Evolutionary conservation across 495 filamentous ascomycete genomes (phyloP).

Genomic region (Monascus purpureus): DNA sequence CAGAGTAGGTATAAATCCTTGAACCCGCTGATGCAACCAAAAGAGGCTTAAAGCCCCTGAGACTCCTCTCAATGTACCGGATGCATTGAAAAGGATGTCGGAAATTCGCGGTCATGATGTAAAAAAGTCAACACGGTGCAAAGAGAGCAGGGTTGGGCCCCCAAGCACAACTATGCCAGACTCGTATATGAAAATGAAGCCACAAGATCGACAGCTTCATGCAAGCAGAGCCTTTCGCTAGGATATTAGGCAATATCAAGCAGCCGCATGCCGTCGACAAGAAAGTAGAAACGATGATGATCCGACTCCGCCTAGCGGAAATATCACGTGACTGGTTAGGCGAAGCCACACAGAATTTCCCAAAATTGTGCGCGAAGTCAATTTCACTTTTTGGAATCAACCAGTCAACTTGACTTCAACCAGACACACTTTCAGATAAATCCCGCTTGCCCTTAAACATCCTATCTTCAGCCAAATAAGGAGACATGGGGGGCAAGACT

Average conservation of each 20-base stretch:
- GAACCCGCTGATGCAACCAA: constrained; percentile 43
- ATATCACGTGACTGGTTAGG: constrained; percentile 27
- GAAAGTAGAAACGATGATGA: too few species aligned
- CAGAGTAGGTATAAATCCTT: constrained; percentile 37
- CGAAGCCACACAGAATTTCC: constrained; percentile 24
- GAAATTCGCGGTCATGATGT: constrained; percentile 17
- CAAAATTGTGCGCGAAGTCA: constrained; percentile 13
- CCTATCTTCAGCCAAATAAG: constrained; percentile 82
- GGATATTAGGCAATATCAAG: too few species aligned
- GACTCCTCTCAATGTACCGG: constrained; percentile 23
- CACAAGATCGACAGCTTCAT: too few species aligned
- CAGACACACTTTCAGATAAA: too few species aligned
- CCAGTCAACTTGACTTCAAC: constrained; percentile 10
- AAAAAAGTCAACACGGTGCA: not conserved
- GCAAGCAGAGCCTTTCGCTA: too few species aligned
- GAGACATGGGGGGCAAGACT: constrained; percentile 99
- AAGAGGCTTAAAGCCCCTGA: constrained; percentile 15
- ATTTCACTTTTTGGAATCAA: constrained; percentile 10
- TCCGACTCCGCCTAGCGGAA: not conserved
- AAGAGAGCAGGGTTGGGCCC: not conserved
- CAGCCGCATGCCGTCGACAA: too few species aligned
- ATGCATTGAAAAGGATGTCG: constrained; percentile 42
- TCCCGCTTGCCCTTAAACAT: constrained; percentile 75
- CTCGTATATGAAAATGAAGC: too few species aligned
- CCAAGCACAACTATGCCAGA: too few species aligned